Percentiles rank a stretch among this genome's conserved stretches.
Conservation (phyloP, 176 grass and related monocot genomes). For the Cenchrus purpureus region DNA sequence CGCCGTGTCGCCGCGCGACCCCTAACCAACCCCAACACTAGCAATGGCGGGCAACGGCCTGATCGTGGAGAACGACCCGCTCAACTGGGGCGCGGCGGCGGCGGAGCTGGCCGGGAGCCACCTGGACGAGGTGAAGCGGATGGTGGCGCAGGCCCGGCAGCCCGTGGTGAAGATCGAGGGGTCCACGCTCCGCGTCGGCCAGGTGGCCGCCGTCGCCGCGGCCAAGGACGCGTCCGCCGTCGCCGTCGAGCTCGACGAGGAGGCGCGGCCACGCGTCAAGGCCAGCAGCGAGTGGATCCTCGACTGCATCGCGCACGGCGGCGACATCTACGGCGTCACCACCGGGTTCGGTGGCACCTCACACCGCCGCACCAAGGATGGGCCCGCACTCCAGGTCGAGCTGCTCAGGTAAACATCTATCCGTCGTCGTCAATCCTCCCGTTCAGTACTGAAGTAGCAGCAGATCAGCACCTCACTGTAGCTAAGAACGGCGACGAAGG, state of each 20-base stretch:
- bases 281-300: conserved; percentile 89
- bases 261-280: conserved; percentile 73
- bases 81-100: conserved; percentile 83
- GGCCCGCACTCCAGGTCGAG: conserved; percentile 78
- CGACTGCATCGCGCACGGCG: conserved; percentile 74
- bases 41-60: conserved; percentile 50
- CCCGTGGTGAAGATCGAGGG: conserved; percentile 76
- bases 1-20: no score
- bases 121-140: conserved; percentile 88
- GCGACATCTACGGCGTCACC: conserved; percentile 96
- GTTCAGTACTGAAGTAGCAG: neutral
- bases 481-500: neutral
- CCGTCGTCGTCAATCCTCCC: no score
- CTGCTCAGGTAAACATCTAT: conserved; percentile 74
- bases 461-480: neutral
- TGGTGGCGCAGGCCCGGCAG: conserved; percentile 69
- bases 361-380: conserved; percentile 91
- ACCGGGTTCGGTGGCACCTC: conserved; percentile 96
- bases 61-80: conserved; percentile 55
- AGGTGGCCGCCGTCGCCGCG: conserved; percentile 75
- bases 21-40: neutral
- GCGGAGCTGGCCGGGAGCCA: conserved; percentile 72
- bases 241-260: conserved; percentile 76
- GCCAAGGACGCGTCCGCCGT: conserved; percentile 54
- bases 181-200: conserved; percentile 69